These are phyloP conservation scores for Penicillium canescens DNA, from an alignment of 495 filamentous ascomycete species.

Conservation along the genomic window DNA sequence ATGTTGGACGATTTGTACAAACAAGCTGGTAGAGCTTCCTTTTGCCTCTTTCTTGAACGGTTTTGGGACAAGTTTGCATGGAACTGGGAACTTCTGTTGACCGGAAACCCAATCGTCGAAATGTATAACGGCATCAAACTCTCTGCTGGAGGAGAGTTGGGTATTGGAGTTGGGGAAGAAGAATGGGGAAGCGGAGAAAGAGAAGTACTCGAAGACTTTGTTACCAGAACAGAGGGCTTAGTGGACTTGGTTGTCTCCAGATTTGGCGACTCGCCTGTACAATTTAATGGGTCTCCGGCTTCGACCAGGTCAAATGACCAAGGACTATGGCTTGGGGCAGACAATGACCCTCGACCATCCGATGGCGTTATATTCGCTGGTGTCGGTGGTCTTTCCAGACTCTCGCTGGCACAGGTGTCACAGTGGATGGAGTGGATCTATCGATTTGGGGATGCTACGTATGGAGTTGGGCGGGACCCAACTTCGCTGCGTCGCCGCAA, in stretches of 20 bases:
- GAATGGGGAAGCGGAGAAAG: conserved; percentile 89
- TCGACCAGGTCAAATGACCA: conserved; percentile 7
- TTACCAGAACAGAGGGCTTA: conserved; percentile 60
- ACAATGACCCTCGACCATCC: conserved; percentile 59
- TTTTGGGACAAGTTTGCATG: conserved; percentile 83
- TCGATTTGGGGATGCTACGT: conserved; percentile 71
- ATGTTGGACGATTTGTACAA: conserved; percentile 66
- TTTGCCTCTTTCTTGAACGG: conserved; percentile 65
- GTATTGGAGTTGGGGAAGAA: conserved; percentile 91
- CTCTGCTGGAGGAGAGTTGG: conserved; percentile 86
- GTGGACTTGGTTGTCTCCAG: conserved; percentile 84
- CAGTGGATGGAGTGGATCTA: conserved; percentile 86
- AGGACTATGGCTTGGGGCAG: conserved; percentile 64
- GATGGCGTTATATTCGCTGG: conserved; percentile 88
- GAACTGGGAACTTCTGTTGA: conserved; percentile 86
- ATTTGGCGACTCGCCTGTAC: conserved; percentile 61
- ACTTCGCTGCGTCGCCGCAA: conserved; percentile 52
- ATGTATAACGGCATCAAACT: conserved; percentile 85
- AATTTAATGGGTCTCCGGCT: conserved; percentile 8
- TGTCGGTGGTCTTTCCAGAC: conserved; percentile 62
- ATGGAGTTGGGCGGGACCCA: conserved; percentile 77
- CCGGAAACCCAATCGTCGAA: conserved; percentile 81
- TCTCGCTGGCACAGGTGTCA: conserved; percentile 64
- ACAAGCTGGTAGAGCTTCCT: conserved; percentile 57
- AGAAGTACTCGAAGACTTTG: conserved; percentile 85